Conservation (phyloP, 2,329 filamentous ascomycete species). For the Epichloe elymi region DNA sequence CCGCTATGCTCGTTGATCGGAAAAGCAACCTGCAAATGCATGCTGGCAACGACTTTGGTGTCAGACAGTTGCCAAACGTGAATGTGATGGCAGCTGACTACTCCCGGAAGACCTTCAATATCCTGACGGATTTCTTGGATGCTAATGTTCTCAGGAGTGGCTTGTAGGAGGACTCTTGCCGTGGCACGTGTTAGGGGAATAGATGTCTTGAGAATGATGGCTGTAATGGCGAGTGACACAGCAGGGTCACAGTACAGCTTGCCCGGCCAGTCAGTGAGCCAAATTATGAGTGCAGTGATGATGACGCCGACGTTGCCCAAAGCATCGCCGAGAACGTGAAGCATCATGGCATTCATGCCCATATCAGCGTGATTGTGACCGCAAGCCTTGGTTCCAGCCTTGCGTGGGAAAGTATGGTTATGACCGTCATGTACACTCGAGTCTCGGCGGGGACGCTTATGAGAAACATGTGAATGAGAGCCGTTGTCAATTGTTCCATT, state of each 20-base stretch:
- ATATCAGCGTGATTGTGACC: constrained; percentile 76
- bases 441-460: constrained; percentile 25
- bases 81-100: constrained; percentile 85
- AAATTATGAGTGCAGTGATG: constrained; percentile 72
- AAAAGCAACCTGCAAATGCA: constrained; percentile 88
- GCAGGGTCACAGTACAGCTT: constrained; percentile 81
- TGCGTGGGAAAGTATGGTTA: constrained; percentile 66
- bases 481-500: constrained; percentile 17
- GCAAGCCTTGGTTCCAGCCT: constrained; percentile 45
- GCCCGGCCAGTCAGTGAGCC: constrained; percentile 71
- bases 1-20: constrained; percentile 72
- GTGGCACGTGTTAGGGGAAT: constrained; percentile 69
- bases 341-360: constrained; percentile 82
- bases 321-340: constrained; percentile 69
- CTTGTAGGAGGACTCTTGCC: constrained; percentile 82
- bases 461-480: constrained; percentile 10
- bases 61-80: constrained; percentile 98
- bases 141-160: constrained; percentile 77
- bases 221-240: constrained; percentile 87
- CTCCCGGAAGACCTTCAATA: constrained; percentile 71
- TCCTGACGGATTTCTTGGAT: constrained; percentile 87
- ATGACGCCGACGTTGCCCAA: constrained; percentile 82
- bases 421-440: constrained; percentile 55
- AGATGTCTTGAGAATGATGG: constrained; percentile 60
- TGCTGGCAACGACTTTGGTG: constrained; percentile 81